Percentiles rank a stretch among this genome's conserved stretches.
These are phyloP conservation scores for Celoporthe dispersa DNA, from an alignment of 2,329 filamentous ascomycete species.

Conservation along the genomic window DNA sequence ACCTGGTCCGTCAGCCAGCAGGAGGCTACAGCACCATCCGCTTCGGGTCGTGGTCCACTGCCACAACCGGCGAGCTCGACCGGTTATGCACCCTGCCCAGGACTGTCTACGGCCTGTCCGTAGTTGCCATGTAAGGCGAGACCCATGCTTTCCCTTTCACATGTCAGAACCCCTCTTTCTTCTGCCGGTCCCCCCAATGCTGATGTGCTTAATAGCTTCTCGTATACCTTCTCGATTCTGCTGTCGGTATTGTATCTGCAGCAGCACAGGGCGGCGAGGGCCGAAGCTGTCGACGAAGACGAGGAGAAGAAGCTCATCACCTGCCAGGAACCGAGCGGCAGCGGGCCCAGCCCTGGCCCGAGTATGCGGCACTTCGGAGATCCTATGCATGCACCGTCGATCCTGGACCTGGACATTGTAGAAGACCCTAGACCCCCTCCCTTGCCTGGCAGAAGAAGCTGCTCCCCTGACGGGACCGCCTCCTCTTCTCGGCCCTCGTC, in stretches of 20 bases:
- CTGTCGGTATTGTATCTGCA: slow-evolving; percentile 27
- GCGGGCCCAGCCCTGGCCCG: background rate
- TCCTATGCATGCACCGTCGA: slow-evolving; percentile 9
- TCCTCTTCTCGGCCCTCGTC: slow-evolving; percentile 18
- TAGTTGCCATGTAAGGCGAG: slow-evolving; percentile 31
- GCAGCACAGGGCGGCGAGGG: background rate
- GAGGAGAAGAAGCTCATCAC: slow-evolving; percentile 19
- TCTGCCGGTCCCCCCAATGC: no score
- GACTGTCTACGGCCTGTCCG: slow-evolving; percentile 31
- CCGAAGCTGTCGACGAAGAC: background rate
- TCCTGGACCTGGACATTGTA: slow-evolving; percentile 11
- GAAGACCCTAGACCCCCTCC: slow-evolving; percentile 7
- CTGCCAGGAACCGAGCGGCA: background rate
- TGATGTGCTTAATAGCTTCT: slow-evolving; percentile 22
- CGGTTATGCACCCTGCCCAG: slow-evolving; percentile 28
- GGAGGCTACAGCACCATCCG: slow-evolving; percentile 28
- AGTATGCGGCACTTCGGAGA: background rate
- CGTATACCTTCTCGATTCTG: slow-evolving; percentile 30
- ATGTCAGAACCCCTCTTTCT: no score
- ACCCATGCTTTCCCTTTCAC: background rate
- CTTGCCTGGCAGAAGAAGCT: slow-evolving; percentile 3
- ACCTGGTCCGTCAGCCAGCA: slow-evolving; percentile 25
- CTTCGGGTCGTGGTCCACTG: slow-evolving; percentile 19
- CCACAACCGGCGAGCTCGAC: slow-evolving; percentile 29
- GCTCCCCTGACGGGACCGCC: background rate